These are phyloP conservation scores for Diaporthe caulivora DNA, from an alignment of 2,329 filamentous ascomycete species.

Conservation along the genomic window DNA sequence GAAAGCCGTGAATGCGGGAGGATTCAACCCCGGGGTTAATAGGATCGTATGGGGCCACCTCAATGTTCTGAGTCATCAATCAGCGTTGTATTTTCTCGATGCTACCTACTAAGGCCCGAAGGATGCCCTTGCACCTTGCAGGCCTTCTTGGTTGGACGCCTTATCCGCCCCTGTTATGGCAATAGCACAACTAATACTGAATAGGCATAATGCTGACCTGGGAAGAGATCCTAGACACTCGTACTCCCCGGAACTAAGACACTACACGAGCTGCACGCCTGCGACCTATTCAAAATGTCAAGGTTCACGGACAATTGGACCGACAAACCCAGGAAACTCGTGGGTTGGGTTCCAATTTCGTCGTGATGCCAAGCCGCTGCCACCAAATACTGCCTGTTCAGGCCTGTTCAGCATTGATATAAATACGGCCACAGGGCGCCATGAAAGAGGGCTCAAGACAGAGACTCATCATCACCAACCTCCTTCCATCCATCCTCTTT, in stretches of 20 bases:
- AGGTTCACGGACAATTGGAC: neutral
- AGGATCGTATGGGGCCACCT: neutral
- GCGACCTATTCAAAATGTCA: neutral
- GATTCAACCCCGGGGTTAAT: neutral
- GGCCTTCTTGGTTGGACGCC: neutral
- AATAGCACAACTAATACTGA: neutral
- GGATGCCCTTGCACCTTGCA: neutral
- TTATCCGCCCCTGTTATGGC: neutral
- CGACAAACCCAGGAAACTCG: neutral
- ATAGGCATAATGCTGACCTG: conserved; percentile 21
- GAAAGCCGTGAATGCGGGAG: neutral
- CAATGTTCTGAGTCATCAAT: conserved; percentile 11
- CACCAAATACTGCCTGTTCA: neutral
- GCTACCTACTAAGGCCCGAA: conserved; percentile 18
- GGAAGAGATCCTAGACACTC: neutral
- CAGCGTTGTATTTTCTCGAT: conserved; percentile 13
- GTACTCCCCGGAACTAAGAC: conserved; percentile 4
- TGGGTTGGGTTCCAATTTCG: neutral
- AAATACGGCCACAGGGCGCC: neutral
- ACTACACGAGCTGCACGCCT: neutral
- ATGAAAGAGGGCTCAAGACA: too few relatives aligned
- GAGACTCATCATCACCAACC: neutral
- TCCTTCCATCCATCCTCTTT: neutral
- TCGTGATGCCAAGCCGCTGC: neutral
- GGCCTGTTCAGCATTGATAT: too few relatives aligned